Evolutionary conservation across 805 yeast genomes (phyloP), one percentile per base, ranked within the genome.

Genomic region (Wickerhamiella bombiphila): DNA sequence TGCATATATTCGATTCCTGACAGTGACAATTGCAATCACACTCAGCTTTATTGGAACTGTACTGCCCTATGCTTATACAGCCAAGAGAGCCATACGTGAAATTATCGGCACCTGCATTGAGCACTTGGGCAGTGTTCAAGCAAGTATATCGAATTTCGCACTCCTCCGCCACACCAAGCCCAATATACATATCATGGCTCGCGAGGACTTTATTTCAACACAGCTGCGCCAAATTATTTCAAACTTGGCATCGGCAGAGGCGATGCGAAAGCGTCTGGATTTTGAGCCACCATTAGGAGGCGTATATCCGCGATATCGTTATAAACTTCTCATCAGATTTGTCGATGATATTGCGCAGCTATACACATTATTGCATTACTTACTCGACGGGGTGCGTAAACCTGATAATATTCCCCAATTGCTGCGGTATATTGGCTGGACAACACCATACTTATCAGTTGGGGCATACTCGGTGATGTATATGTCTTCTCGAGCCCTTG

Each of bases 231-330:
- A 44, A 2, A 42, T 45, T 16, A 41, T 45, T 25, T 46, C 49
- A 2, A 43, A 42, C 17, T 22, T 45, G 28, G 21, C 32, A 16
- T 42, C 50, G 5, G 53, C 52, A 0, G 51, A 46, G 18, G 35
- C 38, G 4, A 25, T 50, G 5, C 30, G 45, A 7, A 32, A 30
- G 8, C 42, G 51, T 14, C 38, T 55, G n/a, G 41, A 48, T 17
- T 58, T 42, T 36, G 63, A 58, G 44, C 63, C 63, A 0, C 51
- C 57, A 2, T 30, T 58, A 20, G 42, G 49, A 2, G 63, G 63
- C 4, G 37, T 42, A 3, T 58, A 59, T 50, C 63, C 63, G 3
- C 41, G 46, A 4, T 46, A 51, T 4, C 46, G 53, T 20, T 58
- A 58, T 40, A 39, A 41, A 32, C 42, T 55, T 26, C 44, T 58